Evolutionary conservation across 192 early-diverging fungal genomes (phyloP).

Genomic region (Coemansia sp.): DNA sequence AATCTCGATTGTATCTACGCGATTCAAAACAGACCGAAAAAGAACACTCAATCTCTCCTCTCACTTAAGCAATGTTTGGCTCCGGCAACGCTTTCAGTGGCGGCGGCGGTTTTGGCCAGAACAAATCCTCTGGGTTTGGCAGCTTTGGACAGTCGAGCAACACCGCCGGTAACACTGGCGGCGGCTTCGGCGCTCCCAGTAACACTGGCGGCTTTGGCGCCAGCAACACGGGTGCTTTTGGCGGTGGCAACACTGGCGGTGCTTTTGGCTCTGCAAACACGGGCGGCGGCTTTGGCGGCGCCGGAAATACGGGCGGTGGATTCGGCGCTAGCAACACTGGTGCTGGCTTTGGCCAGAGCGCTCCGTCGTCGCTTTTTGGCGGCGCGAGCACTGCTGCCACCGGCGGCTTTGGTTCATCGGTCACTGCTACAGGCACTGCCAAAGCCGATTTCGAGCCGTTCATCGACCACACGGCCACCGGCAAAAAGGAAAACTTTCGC

Average conservation of each 20-base stretch:
- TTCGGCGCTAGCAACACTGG: constrained; percentile 42
- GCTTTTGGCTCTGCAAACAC: constrained; percentile 13
- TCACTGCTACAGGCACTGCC: constrained; percentile 50
- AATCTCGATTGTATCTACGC: no score
- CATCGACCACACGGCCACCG: constrained; percentile 52
- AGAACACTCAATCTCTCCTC: no score
- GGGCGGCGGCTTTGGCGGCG: neutral
- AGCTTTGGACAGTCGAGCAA: constrained; percentile 19
- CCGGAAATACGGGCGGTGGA: constrained; percentile 35
- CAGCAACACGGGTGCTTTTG: constrained; percentile 9
- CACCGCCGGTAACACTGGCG: constrained; percentile 10
- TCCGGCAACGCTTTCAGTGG: constrained; percentile 35
- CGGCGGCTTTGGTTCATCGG: constrained; percentile 39
- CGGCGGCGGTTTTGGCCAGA: constrained; percentile 13
- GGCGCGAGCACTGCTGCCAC: constrained; percentile 28
- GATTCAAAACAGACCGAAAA: no score
- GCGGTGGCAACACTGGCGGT: neutral
- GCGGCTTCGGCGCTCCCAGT: neutral
- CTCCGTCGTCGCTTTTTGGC: constrained; percentile 17
- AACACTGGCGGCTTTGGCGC: constrained; percentile 14
- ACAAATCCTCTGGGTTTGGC: constrained; percentile 7
- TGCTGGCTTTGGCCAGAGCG: constrained; percentile 44
- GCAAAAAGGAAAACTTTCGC: constrained; percentile 59
- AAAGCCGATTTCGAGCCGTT: constrained; percentile 55
- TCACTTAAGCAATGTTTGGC: constrained; percentile 40